Conservation (phyloP, 257 asterid genomes). For the Ajuga chamaepitys region DNA sequence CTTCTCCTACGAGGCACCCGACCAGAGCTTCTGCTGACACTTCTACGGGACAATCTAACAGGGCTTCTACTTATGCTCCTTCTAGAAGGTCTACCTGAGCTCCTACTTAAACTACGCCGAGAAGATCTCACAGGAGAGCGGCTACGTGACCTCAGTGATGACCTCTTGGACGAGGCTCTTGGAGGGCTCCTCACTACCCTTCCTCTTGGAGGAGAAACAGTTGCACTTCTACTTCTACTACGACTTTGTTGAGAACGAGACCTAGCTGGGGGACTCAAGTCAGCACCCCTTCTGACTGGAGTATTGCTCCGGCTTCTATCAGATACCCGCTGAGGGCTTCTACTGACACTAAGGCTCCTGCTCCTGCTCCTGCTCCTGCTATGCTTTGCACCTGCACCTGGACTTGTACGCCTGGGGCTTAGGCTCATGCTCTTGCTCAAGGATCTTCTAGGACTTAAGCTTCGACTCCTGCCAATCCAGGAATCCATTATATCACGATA, state of each 20-base stretch:
- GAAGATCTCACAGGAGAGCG: conserved; percentile 60
- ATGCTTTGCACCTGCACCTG: conserved; percentile 31
- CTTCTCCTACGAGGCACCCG: conserved; percentile 55
- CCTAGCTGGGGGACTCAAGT: conserved; percentile 52
- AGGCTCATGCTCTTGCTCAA: conserved; percentile 91
- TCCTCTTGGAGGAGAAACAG: conserved; percentile 47
- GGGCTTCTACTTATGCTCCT: conserved; percentile 86
- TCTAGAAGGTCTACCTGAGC: conserved; percentile 40
- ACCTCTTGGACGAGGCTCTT: conserved; percentile 44
- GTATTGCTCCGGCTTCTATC: conserved; percentile 35
- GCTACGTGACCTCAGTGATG: conserved; percentile 49
- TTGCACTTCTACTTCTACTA: conserved; percentile 27
- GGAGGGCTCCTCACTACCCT: conserved; percentile 41
- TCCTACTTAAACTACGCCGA: conserved; percentile 40
- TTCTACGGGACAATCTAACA: conserved; percentile 43
- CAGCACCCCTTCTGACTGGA: conserved; percentile 32
- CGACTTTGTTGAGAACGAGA: conserved; percentile 29
- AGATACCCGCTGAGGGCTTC: conserved; percentile 40
- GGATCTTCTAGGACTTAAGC: conserved; percentile 53
- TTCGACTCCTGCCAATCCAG: conserved; percentile 69
- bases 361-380: conserved; percentile 50
- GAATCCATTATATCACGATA: conserved; percentile 24
- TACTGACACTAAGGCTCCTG: conserved; percentile 53
- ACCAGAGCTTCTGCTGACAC: conserved; percentile 83
- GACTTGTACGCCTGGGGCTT: conserved; percentile 73